A percentile compares a stretch with the other conserved stretches of the same genome.
Conservation (phyloP, 2,329 filamentous ascomycete species). For the Thelonectria discophora region DNA sequence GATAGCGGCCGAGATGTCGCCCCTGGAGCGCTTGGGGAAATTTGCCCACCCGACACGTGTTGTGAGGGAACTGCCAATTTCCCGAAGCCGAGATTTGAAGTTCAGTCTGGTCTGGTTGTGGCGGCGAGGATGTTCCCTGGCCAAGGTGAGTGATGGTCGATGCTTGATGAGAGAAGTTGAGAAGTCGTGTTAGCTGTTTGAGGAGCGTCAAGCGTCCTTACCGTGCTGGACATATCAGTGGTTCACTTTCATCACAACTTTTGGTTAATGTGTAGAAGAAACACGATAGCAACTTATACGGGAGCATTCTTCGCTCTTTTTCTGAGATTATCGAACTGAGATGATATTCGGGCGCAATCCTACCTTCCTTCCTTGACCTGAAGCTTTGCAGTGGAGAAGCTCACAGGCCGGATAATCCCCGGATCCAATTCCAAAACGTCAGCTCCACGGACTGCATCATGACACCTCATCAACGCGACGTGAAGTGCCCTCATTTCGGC, state of each 20-base stretch:
- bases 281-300: too few relatives aligned
- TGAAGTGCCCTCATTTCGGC: constrained; percentile 25
- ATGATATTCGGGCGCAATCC: too few relatives aligned
- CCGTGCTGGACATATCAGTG: too few relatives aligned
- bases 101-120: constrained; percentile 2
- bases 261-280: too few relatives aligned
- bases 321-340: too few relatives aligned
- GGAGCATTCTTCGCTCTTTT: too few relatives aligned
- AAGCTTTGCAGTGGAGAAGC: constrained; percentile 2
- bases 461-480: constrained; percentile 44
- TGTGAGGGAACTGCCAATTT: constrained; percentile 19
- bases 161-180: not conserved
- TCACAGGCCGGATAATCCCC: constrained; percentile 37
- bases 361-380: not conserved
- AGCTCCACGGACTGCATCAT: constrained; percentile 42
- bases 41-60: constrained; percentile 36
- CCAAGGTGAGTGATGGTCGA: not conserved
- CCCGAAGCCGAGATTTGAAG: constrained; percentile 19
- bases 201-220: not conserved
- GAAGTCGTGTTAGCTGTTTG: not conserved
- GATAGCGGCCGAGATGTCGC: constrained; percentile 8
- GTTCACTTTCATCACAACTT: too few relatives aligned
- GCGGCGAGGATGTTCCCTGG: constrained; percentile 32
- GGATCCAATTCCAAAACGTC: constrained; percentile 26
- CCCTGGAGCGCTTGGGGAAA: constrained; percentile 15